Percentiles rank a stretch among this genome's conserved stretches.
phyloP scores from a whole-genome alignment of 768 basidiomycete genomes.

The Panus rudis region DNA sequence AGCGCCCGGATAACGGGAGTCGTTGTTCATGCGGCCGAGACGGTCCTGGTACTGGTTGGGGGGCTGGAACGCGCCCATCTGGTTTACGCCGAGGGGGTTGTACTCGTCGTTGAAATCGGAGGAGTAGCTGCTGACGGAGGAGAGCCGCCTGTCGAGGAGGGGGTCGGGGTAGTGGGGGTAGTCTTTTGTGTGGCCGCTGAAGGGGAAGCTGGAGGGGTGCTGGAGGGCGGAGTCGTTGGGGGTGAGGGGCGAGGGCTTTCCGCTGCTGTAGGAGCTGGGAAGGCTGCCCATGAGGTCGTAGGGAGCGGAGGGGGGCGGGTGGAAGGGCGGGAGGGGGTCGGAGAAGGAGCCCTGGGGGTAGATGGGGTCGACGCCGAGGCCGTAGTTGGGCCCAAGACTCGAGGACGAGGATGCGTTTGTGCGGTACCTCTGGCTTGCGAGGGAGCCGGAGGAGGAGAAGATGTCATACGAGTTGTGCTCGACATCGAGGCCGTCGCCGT shows the following conservation, averaged over 20 bases:
- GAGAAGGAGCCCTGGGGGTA: constrained; percentile 55
- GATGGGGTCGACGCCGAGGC: constrained; percentile 46
- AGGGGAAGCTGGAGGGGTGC: constrained; percentile 43
- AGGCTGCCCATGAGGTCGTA: constrained; percentile 63
- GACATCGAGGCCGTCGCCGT: constrained; percentile 47
- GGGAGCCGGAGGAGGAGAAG: constrained; percentile 47
- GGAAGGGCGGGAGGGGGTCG: constrained; percentile 55
- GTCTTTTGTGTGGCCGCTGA: constrained; percentile 41
- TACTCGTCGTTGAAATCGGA: constrained; percentile 63
- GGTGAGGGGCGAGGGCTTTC: constrained; percentile 71
- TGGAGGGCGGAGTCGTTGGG: constrained; percentile 61
- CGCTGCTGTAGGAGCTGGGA: constrained; percentile 58
- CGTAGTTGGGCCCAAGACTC: constrained; percentile 52
- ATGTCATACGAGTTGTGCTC: constrained; percentile 62
- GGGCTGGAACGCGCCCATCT: constrained; percentile 28
- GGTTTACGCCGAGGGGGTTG: constrained; percentile 34
- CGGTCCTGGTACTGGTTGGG: constrained; percentile 49
- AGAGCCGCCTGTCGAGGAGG: constrained; percentile 51
- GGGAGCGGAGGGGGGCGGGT: constrained; percentile 41
- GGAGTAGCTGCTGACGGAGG: constrained; percentile 42
- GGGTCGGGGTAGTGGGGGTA: constrained; percentile 54
- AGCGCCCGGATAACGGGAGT: constrained; percentile 33
- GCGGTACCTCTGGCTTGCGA: constrained; percentile 57
- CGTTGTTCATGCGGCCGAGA: constrained; percentile 17
- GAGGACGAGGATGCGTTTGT: constrained; percentile 68